Percentiles rank a stretch among this genome's conserved stretches.
phyloP scores from a whole-genome alignment of 2,329 filamentous ascomycete genomes.

The Fusarium brevicatenulatum region DNA sequence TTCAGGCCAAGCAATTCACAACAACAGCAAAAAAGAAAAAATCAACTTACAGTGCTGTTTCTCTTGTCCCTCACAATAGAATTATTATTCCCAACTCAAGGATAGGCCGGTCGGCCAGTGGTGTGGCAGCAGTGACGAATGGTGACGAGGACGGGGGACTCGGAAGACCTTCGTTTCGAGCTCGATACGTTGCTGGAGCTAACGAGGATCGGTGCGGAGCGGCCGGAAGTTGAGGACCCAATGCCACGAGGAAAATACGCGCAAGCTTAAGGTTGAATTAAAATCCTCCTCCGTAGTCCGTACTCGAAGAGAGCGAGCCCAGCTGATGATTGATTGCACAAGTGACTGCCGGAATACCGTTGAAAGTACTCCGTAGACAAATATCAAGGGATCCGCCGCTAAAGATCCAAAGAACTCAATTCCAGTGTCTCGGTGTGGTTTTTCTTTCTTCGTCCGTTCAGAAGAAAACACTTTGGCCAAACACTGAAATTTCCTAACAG shows the following conservation, averaged over 20 bases:
- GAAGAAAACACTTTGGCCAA: constrained; percentile 19
- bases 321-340: constrained; percentile 7
- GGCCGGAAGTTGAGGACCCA: constrained; percentile 32
- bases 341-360: constrained; percentile 4
- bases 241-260: constrained; percentile 28
- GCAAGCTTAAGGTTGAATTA: constrained; percentile 26
- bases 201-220: constrained; percentile 37
- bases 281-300: constrained; percentile 9
- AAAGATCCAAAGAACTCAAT: constrained; percentile 17
- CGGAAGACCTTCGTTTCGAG: constrained; percentile 22
- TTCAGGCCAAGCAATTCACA: neutral
- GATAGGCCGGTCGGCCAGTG: constrained; percentile 33
- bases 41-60: constrained; percentile 19
- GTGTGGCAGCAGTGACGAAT: constrained; percentile 40
- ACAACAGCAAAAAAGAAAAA: neutral
- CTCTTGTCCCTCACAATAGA: constrained; percentile 15
- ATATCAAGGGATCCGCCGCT: neutral
- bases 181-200: constrained; percentile 31
- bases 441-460: constrained; percentile 6
- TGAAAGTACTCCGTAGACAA: neutral
- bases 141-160: constrained; percentile 27
- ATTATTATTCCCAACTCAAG: constrained; percentile 24
- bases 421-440: neutral
- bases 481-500: constrained; percentile 19
- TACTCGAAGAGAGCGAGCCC: constrained; percentile 2